phyloP scores from a whole-genome alignment of 2,329 filamentous ascomycete genomes.

The Fonsecaea pugnacius region DNA sequence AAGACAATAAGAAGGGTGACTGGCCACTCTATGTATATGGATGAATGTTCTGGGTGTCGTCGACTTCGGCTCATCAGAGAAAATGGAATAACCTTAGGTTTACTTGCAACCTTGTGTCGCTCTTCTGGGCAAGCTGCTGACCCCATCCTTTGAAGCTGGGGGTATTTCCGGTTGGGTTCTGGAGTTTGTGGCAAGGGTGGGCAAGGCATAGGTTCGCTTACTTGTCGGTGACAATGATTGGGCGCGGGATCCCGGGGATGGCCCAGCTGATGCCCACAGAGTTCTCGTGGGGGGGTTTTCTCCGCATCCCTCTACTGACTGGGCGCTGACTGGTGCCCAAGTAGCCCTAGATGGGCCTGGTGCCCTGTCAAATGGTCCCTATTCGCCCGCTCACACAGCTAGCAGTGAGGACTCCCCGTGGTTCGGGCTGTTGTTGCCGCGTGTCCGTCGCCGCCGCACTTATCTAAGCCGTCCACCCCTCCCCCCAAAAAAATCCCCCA shows the following conservation, averaged over 20 bases:
- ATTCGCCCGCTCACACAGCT: neutral
- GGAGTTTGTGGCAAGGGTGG: too few species aligned
- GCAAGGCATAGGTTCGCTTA: neutral
- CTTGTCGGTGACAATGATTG: neutral
- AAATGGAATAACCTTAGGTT: neutral
- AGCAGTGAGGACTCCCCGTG: neutral
- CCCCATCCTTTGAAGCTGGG: neutral
- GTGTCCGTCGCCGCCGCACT: neutral
- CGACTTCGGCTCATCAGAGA: neutral
- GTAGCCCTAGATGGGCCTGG: neutral
- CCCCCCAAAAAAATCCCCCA: neutral
- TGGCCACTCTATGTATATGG: neutral
- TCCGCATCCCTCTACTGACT: neutral
- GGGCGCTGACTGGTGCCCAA: neutral
- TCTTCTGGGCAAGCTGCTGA: neutral
- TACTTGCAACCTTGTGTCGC: neutral
- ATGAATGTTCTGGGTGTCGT: neutral
- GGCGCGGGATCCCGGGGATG: neutral
- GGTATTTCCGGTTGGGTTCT: neutral
- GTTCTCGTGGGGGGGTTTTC: neutral
- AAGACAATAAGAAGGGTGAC: neutral
- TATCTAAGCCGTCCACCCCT: constrained; percentile 12
- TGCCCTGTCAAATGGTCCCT: too few species aligned
- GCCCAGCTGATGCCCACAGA: neutral
- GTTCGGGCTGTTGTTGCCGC: constrained; percentile 1